Evolutionary conservation across 2,329 filamentous ascomycete genomes (phyloP), one percentile per base, ranked within the genome.

Genomic region (Teratosphaeria pseudoeucalypti): DNA sequence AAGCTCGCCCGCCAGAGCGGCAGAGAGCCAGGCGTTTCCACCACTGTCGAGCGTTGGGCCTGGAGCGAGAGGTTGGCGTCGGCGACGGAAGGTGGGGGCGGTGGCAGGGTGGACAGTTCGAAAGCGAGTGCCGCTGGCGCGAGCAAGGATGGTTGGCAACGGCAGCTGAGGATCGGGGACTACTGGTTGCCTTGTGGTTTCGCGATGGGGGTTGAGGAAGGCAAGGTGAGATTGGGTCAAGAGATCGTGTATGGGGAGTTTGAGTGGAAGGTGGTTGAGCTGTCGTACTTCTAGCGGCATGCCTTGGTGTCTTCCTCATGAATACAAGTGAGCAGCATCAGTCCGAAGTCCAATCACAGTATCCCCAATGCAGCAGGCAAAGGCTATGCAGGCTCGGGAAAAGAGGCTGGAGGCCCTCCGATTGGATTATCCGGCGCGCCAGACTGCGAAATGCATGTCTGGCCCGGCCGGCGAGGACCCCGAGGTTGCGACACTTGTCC

Each of bases 21-120:
- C 19, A 23, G 43, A 49, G 43, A 49, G 6, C n/a, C 43, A 49
- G 43, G 43, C 43, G 19, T n/a, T 11, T 49, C 43, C n/a, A 49
- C 81, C 11, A 73, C 76, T 23, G 73, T 79, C 1, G 84, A 86
- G 75, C 74, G 82, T 58, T 85, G 83, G 83, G 74, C 77, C 65
- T 81, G 75, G 66, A 61, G 47, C 27, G 57, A 57, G 10, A 7
- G 32, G 26, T 12, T 19, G 56, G 26, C 32, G 49, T 19, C 52
- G 43, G 56, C 43, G 7, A 54, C 7, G 27, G 43, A 49, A 23
- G 43, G 43, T 3, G 2, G 6, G 1, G 43, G 19, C 23, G 43
- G 1, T 23, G 43, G 43, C 9, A 49, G 19, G 16, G 27, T 32
- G 26, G 27, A 56, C 4, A 57, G 56, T 16, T 57, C 57, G 16